Conservation (phyloP, 306 rosid species). For the Sicyos baderoa region DNA sequence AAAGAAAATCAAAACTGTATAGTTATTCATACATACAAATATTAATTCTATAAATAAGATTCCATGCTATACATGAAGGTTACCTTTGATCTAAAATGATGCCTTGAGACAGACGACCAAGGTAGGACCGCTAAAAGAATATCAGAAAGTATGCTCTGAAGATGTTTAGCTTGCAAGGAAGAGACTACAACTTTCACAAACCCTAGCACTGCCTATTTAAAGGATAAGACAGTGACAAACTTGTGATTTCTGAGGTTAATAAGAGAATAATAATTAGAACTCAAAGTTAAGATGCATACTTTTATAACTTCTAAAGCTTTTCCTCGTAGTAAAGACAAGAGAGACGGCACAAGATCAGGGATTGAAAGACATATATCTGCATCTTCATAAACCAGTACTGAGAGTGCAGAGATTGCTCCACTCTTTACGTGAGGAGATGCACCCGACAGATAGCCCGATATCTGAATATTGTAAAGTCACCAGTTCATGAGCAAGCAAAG, state of each 20-base stretch:
- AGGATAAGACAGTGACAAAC: conserved; percentile 22
- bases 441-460: conserved; percentile 84
- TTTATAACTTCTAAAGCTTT: conserved; percentile 72
- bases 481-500: background rate
- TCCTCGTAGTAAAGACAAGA: conserved; percentile 66
- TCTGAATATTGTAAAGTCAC: conserved; percentile 35
- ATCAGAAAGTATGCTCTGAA: conserved; percentile 57
- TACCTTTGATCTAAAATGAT: conserved; percentile 85
- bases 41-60: background rate
- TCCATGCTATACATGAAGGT: conserved; percentile 23
- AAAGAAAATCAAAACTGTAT: background rate
- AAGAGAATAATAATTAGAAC: conserved; percentile 20
- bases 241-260: conserved; percentile 19
- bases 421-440: conserved; percentile 85
- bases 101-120: conserved; percentile 75
- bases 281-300: conserved; percentile 35
- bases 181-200: conserved; percentile 86
- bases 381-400: conserved; percentile 69
- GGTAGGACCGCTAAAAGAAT: conserved; percentile 50
- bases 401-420: conserved; percentile 87
- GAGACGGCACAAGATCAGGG: conserved; percentile 68
- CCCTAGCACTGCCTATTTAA: conserved; percentile 85
- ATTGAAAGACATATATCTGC: conserved; percentile 44
- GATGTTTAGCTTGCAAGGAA: conserved; percentile 45
- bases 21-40: background rate